Percentiles rank a stretch among this genome's conserved stretches.
phyloP scores from a whole-genome alignment of 2,329 filamentous ascomycete genomes.

The Cercospora zeina region DNA sequence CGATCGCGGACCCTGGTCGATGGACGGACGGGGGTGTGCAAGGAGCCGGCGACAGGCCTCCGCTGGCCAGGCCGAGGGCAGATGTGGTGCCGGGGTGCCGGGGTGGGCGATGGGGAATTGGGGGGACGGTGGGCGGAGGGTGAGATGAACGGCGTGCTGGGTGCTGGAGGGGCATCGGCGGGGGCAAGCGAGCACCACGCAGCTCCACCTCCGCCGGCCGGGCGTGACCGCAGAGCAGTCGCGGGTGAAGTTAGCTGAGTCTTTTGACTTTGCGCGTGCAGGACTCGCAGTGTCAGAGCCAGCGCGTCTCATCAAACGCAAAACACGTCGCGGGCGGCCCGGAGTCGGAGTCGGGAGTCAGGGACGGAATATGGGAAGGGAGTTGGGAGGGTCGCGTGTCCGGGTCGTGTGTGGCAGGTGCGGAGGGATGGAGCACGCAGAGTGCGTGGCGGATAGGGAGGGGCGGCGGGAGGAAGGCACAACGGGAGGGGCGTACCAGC shows the following conservation, averaged over 20 bases:
- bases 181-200: conserved; percentile 12
- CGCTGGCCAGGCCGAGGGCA: conserved; percentile 17
- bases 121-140: conserved; percentile 14
- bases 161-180: conserved; percentile 17
- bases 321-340: conserved; percentile 19
- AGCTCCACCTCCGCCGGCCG: background rate
- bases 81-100: conserved; percentile 19
- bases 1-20: conserved; percentile 26
- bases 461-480: background rate
- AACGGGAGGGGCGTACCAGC: conserved; percentile 18
- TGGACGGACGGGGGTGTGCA: conserved; percentile 11
- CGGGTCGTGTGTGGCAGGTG: no score
- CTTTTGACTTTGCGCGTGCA: conserved; percentile 29
- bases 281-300: conserved; percentile 21
- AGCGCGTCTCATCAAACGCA: conserved; percentile 29
- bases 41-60: conserved; percentile 15
- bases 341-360: conserved; percentile 19
- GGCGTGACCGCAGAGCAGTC: conserved; percentile 13
- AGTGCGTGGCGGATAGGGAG: background rate
- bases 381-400: background rate
- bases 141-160: conserved; percentile 9
- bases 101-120: conserved; percentile 17
- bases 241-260: background rate
- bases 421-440: background rate
- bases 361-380: background rate